Conservation (phyloP, 352 stramenopile genomes). For the Pythium phragmiticola region DNA sequence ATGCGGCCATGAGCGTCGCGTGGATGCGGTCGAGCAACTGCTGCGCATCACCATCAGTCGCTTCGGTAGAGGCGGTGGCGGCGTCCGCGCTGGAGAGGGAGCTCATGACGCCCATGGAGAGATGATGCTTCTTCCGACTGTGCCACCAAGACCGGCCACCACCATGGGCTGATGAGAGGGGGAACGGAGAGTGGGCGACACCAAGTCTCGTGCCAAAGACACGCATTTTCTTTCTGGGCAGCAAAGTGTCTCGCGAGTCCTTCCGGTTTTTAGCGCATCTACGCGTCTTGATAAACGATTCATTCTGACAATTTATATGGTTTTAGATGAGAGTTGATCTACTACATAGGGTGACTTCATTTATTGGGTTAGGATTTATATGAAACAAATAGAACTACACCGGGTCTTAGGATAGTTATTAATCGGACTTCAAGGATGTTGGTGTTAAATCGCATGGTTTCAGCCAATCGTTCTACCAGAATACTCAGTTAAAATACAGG, state of each 20-base stretch:
- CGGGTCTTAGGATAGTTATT: no score
- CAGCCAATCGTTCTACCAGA: no score
- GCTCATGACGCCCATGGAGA: conserved; percentile 47
- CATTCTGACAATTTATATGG: no score
- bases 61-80: conserved; percentile 5
- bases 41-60: conserved; percentile 11
- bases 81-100: conserved; percentile 29
- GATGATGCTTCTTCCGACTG: not conserved
- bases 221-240: conserved; percentile 17
- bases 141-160: not conserved
- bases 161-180: conserved; percentile 11
- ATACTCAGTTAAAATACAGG: no score
- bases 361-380: no score
- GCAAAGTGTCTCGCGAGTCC: no score
- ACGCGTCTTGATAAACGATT: not conserved
- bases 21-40: conserved; percentile 57
- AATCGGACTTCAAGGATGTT: no score
- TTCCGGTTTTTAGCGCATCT: no score
- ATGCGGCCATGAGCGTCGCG: conserved; percentile 37
- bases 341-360: no score
- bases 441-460: no score
- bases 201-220: conserved; percentile 20
- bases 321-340: no score
- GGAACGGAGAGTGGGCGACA: conserved; percentile 1
- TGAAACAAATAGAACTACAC: no score